Evolutionary conservation across 2,329 filamentous ascomycete genomes (phyloP).

Genomic region (Penicillium freii): DNA sequence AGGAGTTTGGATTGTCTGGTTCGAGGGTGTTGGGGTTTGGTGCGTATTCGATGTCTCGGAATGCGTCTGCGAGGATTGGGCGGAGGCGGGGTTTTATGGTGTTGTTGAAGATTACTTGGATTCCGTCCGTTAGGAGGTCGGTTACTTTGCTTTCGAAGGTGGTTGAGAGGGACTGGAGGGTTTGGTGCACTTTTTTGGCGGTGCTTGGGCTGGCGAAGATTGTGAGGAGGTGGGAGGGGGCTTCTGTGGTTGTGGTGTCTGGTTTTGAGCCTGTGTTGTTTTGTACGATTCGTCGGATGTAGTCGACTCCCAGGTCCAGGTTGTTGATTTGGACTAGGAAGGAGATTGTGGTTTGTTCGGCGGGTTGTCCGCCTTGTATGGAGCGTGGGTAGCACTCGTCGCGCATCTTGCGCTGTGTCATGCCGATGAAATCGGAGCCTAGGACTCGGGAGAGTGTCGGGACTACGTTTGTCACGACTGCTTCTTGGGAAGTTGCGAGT

Average conservation of each 20-base stretch:
- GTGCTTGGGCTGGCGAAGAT: constrained; percentile 82
- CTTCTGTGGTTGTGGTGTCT: constrained; percentile 18
- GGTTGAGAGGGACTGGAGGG: constrained; percentile 66
- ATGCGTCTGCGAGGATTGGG: constrained; percentile 80
- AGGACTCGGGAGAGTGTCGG: constrained; percentile 78
- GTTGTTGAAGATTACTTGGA: constrained; percentile 81
- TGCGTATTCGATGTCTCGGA: constrained; percentile 87
- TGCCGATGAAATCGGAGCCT: constrained; percentile 85
- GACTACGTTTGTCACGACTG: constrained; percentile 73
- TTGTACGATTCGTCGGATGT: constrained; percentile 80
- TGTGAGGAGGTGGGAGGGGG: constrained; percentile 50
- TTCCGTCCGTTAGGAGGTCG: constrained; percentile 79
- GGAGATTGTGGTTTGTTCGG: constrained; percentile 81
- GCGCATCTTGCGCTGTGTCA: constrained; percentile 97
- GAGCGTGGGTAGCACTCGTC: constrained; percentile 88
- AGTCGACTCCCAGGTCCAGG: constrained; percentile 87
- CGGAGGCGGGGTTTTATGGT: constrained; percentile 82
- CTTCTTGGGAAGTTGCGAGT: constrained; percentile 77
- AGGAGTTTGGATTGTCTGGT: constrained; percentile 35
- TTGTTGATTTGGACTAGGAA: constrained; percentile 96
- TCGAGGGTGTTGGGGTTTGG: constrained; percentile 55
- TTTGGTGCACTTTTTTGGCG: constrained; percentile 64
- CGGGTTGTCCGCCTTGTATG: constrained; percentile 76
- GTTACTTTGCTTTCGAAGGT: constrained; percentile 74
- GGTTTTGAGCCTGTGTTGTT: constrained; percentile 55